Evolutionary conservation across 352 stramenopile species (phyloP), one percentile per base, ranked within the genome.

Genomic region (Bremia lactucae): DNA sequence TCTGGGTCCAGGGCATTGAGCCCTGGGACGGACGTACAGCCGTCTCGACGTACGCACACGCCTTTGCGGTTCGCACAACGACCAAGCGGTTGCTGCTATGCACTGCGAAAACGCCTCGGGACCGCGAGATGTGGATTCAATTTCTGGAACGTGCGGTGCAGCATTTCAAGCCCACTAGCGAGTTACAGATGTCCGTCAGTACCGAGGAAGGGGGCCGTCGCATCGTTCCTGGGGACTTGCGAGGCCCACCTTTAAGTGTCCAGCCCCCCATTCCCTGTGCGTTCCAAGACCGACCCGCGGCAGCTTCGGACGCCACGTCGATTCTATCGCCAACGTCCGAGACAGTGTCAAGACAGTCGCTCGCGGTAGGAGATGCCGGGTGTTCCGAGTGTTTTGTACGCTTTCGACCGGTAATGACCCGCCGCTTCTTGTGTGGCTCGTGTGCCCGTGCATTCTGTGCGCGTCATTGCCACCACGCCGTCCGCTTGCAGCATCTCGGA

Each of bases 41-140:
- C 2, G 40, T 88, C 11, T 68, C 68, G 38, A 51, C 65, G 34
- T 70, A 82, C 31, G 19, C 68, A 16, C 55, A 84, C 37, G 59
- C 75, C 11, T 88, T 88, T 29, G 68, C 72, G 6, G 45, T 88
- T 23, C 72, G 70, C 36, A 84, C 75, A 22, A 62, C 58, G 4
- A 63, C 45, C 42, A 75, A 78, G 46, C 59, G 62, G 4, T 23
- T 83, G 39, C 31, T 88, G 42, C 47, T 86, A n/a, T 88, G 75
- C 31, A 70, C 70, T 14, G 65, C 70, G 15, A 52, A 69, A 47
- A 65, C 52, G 2, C 25, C 15, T 0, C 50, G 51, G 7, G 72
- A 81, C 19, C 76, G 72, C 20, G 46, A 71, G 11, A 31, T 36
- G 25, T 88, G 75, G 75, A 37, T 78, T 29, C 36, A 62, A n/a